Evolutionary conservation across 306 rosid genomes (phyloP), one percentile per base, ranked within the genome.

Genomic region (Abrus precatorius): DNA sequence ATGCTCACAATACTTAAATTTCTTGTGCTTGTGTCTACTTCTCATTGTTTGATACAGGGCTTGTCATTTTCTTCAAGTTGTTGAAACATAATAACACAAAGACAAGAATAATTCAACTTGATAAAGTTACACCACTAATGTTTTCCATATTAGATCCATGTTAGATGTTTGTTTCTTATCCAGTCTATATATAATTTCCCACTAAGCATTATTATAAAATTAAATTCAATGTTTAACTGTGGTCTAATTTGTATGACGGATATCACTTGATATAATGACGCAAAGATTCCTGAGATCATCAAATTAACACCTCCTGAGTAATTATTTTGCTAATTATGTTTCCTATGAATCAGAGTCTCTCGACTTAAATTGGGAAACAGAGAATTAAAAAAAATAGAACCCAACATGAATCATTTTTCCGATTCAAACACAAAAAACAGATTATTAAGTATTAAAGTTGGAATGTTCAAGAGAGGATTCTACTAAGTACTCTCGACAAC

Each of bases 51-150:
- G 13, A 61, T 77, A 4, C 75, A 41, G 7, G 77, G 11, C 79
- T 77, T 68, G 90, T 87, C 87, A 81, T 80, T 86, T 84, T 86
- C 84, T 63, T 30, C 87, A 67, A 76, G 38, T 82, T 82, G 83
- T 45, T 38, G 66, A 72, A 65, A 63, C 80, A 65, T 57, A 36
- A 75, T 54, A 70, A 38, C 64, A 50, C 64, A 41, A 27, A 44
- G 34, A 65, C 79, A 40, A 57, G 44, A 53, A 85, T 80, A 52
- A 66, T 79, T 82, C 28, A 66, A 65, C 5, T 34, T 59, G 47
- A 63, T 50, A 72, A 68, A 69, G 79, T 81, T 33, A 73, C 3
- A 36, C 79, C 85, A 77, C 79, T 77, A 60, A 53, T 67, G 55
- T 53, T 80, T 84, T 73, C 84, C 80, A 52, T 27, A 50, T 80